A percentile compares a stretch with the other conserved stretches of the same genome.
Conservation (phyloP, 208 protist genomes). For the Leishmania aethiopica region DNA sequence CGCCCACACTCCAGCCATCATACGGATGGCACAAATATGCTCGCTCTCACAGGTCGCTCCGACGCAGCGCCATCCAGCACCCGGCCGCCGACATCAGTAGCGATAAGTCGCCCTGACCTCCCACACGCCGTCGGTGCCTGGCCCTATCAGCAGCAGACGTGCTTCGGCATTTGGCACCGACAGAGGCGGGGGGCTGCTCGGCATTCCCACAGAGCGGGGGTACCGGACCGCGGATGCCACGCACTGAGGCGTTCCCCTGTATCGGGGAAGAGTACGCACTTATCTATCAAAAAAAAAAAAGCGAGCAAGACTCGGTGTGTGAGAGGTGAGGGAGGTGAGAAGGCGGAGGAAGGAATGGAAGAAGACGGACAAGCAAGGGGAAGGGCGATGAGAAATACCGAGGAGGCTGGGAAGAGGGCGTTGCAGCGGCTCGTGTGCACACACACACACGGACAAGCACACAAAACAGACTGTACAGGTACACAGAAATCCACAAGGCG, state of each 20-base stretch:
- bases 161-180: background rate
- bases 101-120: background rate
- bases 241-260: background rate
- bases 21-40: background rate
- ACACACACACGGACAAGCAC: background rate
- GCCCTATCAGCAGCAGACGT: background rate
- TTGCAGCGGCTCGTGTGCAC: background rate
- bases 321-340: background rate
- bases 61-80: background rate
- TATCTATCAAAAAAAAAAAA: background rate
- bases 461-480: background rate
- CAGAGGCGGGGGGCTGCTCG: background rate
- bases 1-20: background rate
- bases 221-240: background rate
- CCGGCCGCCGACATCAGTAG: background rate
- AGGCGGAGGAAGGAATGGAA: background rate
- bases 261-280: background rate
- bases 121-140: background rate
- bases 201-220: too few relatives aligned
- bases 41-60: background rate
- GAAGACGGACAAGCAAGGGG: background rate
- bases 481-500: background rate
- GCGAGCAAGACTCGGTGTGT: background rate
- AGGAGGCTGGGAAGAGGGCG: background rate
- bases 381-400: background rate